Percentiles rank a stretch among this genome's conserved stretches.
Conservation (phyloP, 1,284 basidiomycete genomes). For the Ganoderma meredithae region DNA sequence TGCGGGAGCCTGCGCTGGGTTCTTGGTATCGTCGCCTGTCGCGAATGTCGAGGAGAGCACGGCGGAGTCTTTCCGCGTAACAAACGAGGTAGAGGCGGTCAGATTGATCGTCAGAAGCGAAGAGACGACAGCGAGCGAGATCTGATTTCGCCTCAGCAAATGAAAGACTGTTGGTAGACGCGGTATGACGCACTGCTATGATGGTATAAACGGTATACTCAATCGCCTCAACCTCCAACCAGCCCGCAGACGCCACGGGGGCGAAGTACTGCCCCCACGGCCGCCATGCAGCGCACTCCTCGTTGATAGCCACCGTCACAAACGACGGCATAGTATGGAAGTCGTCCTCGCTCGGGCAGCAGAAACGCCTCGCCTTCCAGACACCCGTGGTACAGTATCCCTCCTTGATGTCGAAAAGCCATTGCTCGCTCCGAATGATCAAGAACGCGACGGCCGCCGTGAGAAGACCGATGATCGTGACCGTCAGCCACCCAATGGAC, state of each 20-base stretch:
- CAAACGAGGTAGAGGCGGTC: slow-evolving; percentile 87
- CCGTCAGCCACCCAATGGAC: slow-evolving; percentile 90
- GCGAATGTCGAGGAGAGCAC: slow-evolving; percentile 64
- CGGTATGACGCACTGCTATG: slow-evolving; percentile 70
- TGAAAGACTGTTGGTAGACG: slow-evolving; percentile 12
- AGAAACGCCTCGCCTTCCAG: slow-evolving; percentile 85
- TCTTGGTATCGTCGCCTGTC: slow-evolving; percentile 35
- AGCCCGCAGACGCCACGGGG: slow-evolving; percentile 34
- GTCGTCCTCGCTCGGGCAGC: slow-evolving; percentile 63
- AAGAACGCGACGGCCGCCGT: slow-evolving; percentile 88
- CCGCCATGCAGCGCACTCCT: slow-evolving; percentile 75
- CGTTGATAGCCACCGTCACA: slow-evolving; percentile 40
- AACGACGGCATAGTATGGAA: slow-evolving; percentile 16
- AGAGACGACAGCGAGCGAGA: slow-evolving; percentile 76
- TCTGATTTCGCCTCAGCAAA: slow-evolving; percentile 46
- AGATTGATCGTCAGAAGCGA: slow-evolving; percentile 86
- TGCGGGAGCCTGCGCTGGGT: slow-evolving; percentile 28
- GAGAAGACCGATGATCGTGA: slow-evolving; percentile 85
- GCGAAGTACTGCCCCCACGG: slow-evolving; percentile 70
- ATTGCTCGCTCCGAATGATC: slow-evolving; percentile 88
- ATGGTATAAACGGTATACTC: slow-evolving; percentile 80
- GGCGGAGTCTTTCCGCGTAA: slow-evolving; percentile 87
- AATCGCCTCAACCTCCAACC: slow-evolving; percentile 51
- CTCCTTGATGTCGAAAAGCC: slow-evolving; percentile 94
- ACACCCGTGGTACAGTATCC: slow-evolving; percentile 82